Percentiles rank a stretch among this genome's conserved stretches.
phyloP scores from a whole-genome alignment of 2,329 filamentous ascomycete species.

The Fusarium subglutinans region DNA sequence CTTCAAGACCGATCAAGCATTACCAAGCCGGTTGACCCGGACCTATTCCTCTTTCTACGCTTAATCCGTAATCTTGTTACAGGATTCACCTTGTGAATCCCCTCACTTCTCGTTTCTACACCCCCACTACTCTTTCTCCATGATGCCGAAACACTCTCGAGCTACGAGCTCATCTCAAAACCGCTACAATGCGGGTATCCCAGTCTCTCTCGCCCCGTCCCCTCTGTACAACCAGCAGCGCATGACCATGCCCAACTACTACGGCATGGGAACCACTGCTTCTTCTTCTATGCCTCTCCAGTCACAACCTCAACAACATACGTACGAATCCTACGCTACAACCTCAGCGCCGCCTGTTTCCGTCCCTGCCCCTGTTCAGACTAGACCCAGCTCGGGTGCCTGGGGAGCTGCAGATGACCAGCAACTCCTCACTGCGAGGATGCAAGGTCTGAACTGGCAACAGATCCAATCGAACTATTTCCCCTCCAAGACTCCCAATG shows the following conservation, averaged over 20 bases:
- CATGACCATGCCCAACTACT: slow-evolving; percentile 54
- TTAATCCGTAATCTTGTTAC: slow-evolving; percentile 43
- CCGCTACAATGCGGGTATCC: slow-evolving; percentile 46
- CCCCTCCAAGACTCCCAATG: slow-evolving; percentile 80
- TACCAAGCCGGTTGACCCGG: slow-evolving; percentile 42
- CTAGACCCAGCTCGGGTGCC: slow-evolving; percentile 69
- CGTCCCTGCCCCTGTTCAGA: slow-evolving; percentile 55
- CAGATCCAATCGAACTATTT: slow-evolving; percentile 82
- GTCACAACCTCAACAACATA: slow-evolving; percentile 47
- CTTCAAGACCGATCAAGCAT: slow-evolving; percentile 31
- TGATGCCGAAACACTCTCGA: slow-evolving; percentile 58
- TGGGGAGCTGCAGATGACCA: slow-evolving; percentile 82
- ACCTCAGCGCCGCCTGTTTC: slow-evolving; percentile 47
- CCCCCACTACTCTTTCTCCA: slow-evolving; percentile 15
- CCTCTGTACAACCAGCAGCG: slow-evolving; percentile 55
- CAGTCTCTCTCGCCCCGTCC: slow-evolving; percentile 53
- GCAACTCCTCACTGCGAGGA: slow-evolving; percentile 74
- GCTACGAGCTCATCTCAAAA: slow-evolving; percentile 49
- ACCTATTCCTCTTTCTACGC: slow-evolving; percentile 34
- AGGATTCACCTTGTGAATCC: slow-evolving; percentile 23
- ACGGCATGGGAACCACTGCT: slow-evolving; percentile 49
- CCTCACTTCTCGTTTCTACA: slow-evolving; percentile 19
- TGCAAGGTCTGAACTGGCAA: slow-evolving; percentile 82
- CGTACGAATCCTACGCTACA: slow-evolving; percentile 53
- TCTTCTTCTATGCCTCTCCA: slow-evolving; percentile 44